phyloP scores from a whole-genome alignment of 176 grass and related monocot genomes.

The Pontederia paniculata region DNA sequence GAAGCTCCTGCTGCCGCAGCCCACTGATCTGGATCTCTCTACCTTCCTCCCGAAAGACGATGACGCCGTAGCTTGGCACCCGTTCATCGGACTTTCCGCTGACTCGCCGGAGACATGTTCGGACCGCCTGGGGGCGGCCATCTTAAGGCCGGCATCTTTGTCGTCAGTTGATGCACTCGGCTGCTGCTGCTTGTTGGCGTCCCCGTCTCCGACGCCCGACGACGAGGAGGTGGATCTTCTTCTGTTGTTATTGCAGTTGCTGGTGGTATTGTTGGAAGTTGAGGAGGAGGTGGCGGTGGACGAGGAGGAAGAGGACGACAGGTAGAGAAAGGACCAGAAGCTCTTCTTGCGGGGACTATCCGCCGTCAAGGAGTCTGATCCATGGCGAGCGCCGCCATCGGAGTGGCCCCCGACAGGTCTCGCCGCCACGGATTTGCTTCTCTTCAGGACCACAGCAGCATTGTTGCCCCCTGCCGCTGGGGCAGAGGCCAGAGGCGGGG shows the following conservation, averaged over 20 bases:
- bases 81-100: constrained; percentile 51
- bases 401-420: constrained; percentile 29
- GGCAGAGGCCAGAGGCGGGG: constrained; percentile 1
- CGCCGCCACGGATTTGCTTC: constrained; percentile 81
- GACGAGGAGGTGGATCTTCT: constrained; percentile 34
- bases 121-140: constrained; percentile 3
- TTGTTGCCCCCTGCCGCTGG: constrained; percentile 1
- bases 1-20: constrained; percentile 89
- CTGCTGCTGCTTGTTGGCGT: background rate
- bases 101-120: constrained; percentile 27
- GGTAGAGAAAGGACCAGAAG: constrained; percentile 97
- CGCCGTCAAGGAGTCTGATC: constrained; percentile 15
- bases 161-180: background rate
- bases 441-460: constrained; percentile 20
- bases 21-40: constrained; percentile 76
- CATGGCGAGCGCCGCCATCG: background rate
- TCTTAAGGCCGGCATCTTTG: background rate
- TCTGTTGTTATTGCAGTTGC: constrained; percentile 11
- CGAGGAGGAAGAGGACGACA: constrained; percentile 36
- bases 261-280: constrained; percentile 18
- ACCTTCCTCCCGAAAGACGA: constrained; percentile 86
- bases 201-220: background rate
- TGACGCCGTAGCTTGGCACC: constrained; percentile 47
- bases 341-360: constrained; percentile 92
- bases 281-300: constrained; percentile 16